Evolutionary conservation across 1,284 basidiomycete species (phyloP).

Genomic region (Meira nashicola): DNA sequence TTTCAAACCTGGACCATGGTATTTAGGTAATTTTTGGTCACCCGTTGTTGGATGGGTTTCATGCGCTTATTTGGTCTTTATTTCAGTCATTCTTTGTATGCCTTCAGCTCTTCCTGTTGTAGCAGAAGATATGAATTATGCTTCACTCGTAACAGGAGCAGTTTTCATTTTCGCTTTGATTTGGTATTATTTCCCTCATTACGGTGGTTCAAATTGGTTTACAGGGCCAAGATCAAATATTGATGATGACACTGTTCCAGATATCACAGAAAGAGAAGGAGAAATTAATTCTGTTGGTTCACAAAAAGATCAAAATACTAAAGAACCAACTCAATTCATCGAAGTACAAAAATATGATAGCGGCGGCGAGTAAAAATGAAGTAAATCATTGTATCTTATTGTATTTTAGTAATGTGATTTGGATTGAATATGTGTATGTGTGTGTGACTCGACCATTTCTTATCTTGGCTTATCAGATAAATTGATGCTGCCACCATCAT

Average conservation of each 20-base stretch:
- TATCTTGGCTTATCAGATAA: too few relatives aligned
- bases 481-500: too few relatives aligned
- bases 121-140: slow-evolving; percentile 31
- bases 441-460: too few relatives aligned
- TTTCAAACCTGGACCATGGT: slow-evolving; percentile 29
- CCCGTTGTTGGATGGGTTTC: slow-evolving; percentile 24
- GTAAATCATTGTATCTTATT: too few relatives aligned
- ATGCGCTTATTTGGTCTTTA: slow-evolving; percentile 23
- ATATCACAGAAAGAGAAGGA: too few relatives aligned
- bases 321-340: too few relatives aligned
- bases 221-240: slow-evolving; percentile 15
- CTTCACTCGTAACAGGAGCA: slow-evolving; percentile 26
- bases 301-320: too few relatives aligned
- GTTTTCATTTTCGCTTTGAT: slow-evolving; percentile 23
- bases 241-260: not conserved
- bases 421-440: too few relatives aligned
- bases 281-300: too few relatives aligned
- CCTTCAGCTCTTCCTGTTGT: slow-evolving; percentile 23
- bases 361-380: too few relatives aligned
- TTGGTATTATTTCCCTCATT: slow-evolving; percentile 32
- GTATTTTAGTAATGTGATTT: too few relatives aligned
- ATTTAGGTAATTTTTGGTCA: slow-evolving; percentile 30
- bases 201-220: slow-evolving; percentile 30
- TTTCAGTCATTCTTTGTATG: slow-evolving; percentile 29
- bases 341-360: too few relatives aligned